Evolutionary conservation across 345 rosid species (phyloP), one percentile per base, ranked within the genome.

Genomic region (Balakata baccata): DNA sequence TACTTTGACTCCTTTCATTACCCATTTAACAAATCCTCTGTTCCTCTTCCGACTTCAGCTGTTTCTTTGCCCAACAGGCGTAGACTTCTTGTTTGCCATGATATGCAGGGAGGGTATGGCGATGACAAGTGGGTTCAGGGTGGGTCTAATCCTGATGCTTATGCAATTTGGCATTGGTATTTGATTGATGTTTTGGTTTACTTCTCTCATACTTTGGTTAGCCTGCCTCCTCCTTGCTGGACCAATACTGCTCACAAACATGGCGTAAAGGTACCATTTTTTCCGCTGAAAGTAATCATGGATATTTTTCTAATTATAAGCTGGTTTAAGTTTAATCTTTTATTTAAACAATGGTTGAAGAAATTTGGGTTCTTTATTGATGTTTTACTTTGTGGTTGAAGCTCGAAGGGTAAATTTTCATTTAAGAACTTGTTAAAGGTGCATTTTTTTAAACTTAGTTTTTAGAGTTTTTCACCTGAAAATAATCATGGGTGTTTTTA

Each of bases 171-270:
- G 96, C 97, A 94, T 82, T 92, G 98, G 98, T 79, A 90, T 70
- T 85, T 92, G 88, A 87, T 94, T 80, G 97, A 94, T 68, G 69
- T 94, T 54, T 94, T 90, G 56, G 94, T 94, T 47, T 90, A 90
- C 70, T 94, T 94, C 66, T 87, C 98, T 1, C 97, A 94, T 77
- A 51, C 69, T 66, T 72, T 94, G 72, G 92, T 90, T 22, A 87
- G 92, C n/a, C 66, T 94, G 82, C 97, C 97, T 16, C 97, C 98
- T 70, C 97, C 98, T 63, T 84, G 96, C 59, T 94, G 97, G 98
- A 87, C 87, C 10, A 94, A 92, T 66, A 81, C 96, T 73, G 98
- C 96, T 86, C 97, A 92, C 56, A 87, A 80, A 51, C 97, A 92
- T 77, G 98, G 97, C 2, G 96, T 92, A 66, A 88, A 88, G 91